A percentile compares a stretch with the other conserved stretches of the same genome.
phyloP scores from a whole-genome alignment of 345 rosid species.

The Balakata baccata region DNA sequence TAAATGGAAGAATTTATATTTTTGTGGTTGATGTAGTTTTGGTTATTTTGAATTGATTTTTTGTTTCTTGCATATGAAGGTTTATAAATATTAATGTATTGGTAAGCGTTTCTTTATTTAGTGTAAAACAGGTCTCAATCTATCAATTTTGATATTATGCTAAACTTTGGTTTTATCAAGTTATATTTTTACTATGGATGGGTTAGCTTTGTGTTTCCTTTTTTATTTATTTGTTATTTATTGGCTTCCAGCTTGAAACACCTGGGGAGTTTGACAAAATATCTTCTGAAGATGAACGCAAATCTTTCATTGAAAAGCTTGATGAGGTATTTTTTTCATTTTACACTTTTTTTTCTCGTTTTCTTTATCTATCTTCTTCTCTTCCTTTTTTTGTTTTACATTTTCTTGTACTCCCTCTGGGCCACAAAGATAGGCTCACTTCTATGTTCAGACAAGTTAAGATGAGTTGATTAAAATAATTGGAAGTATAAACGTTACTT shows the following conservation, averaged over 20 bases:
- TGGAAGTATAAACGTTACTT: too few relatives aligned
- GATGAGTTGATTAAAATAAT: too few relatives aligned
- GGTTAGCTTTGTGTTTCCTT: not conserved
- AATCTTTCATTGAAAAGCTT: constrained; percentile 73
- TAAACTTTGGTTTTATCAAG: not conserved
- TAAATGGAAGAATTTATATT: not conserved
- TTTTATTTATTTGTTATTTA: not conserved
- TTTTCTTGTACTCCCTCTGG: not conserved
- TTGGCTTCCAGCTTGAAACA: constrained; percentile 63
- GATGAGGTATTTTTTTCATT: constrained; percentile 54
- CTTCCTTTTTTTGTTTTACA: not conserved
- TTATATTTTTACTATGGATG: not conserved
- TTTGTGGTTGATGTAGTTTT: not conserved
- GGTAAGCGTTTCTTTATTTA: not conserved
- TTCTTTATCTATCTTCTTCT: not conserved
- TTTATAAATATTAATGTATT: not conserved
- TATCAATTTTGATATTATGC: not conserved
- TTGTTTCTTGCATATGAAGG: not conserved
- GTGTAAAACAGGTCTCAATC: not conserved
- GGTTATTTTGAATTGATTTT: not conserved
- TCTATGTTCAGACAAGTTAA: too few relatives aligned
- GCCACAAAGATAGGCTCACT: too few relatives aligned
- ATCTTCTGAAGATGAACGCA: constrained; percentile 73
- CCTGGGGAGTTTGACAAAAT: constrained; percentile 65
- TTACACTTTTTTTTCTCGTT: not conserved